A percentile compares a stretch with the other conserved stretches of the same genome.
Evolutionary conservation across 306 rosid genomes (phyloP).

Genomic region (Quercus engelmannii): DNA sequence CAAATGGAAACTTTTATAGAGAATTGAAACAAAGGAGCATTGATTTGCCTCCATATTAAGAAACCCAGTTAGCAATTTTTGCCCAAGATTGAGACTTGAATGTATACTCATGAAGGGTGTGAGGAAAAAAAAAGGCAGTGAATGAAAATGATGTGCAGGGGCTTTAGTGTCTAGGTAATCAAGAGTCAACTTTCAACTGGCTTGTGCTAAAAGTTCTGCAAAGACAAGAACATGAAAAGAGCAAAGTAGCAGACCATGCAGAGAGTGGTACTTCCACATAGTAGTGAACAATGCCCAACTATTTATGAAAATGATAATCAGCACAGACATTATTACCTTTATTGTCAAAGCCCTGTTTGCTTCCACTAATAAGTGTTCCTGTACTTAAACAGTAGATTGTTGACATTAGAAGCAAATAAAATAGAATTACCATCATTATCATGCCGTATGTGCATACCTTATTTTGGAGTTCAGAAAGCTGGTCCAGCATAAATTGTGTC

Average conservation of each 20-base stretch:
- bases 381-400: constrained; percentile 16
- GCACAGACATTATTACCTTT: constrained; percentile 47
- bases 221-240: not conserved
- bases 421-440: not conserved
- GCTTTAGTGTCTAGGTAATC: not conserved
- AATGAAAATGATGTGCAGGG: not conserved
- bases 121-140: not conserved
- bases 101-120: not conserved
- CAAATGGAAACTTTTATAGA: no score
- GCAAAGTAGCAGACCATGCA: not conserved
- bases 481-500: constrained; percentile 99
- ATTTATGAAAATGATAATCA: not conserved
- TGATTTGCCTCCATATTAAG: not conserved
- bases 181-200: not conserved
- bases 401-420: constrained; percentile 10
- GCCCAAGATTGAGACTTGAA: not conserved
- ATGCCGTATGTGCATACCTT: constrained; percentile 43
- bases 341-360: constrained; percentile 72
- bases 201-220: not conserved
- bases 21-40: not conserved
- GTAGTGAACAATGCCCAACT: not conserved
- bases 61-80: not conserved
- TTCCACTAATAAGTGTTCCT: constrained; percentile 79
- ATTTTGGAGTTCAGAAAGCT: constrained; percentile 82
- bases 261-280: not conserved